These are phyloP conservation scores for Ambrosia artemisiifolia DNA, from an alignment of 129 eudicot genomes.

Conservation along the genomic window DNA sequence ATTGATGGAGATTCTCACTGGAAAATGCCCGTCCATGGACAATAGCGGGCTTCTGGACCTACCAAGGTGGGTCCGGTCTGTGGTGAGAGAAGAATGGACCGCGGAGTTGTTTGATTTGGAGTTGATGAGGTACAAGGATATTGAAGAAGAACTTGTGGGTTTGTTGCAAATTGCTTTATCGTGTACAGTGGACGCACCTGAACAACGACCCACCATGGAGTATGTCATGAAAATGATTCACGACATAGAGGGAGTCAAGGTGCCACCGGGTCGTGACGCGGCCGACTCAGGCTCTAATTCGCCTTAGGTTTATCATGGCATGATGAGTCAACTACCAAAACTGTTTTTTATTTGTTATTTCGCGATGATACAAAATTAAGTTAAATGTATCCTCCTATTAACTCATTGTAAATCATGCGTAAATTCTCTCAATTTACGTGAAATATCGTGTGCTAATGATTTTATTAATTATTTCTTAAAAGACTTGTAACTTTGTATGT, in stretches of 20 bases:
- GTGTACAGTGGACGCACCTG: conserved; percentile 56
- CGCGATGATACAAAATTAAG: neutral
- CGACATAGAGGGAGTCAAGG: conserved; percentile 53
- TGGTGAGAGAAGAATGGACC: conserved; percentile 94
- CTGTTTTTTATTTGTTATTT: conserved; percentile 3
- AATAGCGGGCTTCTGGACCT: conserved; percentile 61
- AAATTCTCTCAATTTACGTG: neutral
- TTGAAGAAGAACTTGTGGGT: conserved; percentile 86
- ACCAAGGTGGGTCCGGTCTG: conserved; percentile 89
- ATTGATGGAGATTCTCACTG: conserved; percentile 77
- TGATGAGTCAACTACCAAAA: conserved; percentile 12
- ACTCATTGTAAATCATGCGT: conserved; percentile 9
- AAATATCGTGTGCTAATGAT: conserved; percentile 1
- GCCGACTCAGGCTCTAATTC: conserved; percentile 49
- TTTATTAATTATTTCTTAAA: neutral
- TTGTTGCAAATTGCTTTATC: conserved; percentile 70
- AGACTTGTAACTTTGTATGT: neutral
- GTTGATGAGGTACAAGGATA: conserved; percentile 77
- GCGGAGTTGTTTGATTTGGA: conserved; percentile 92
- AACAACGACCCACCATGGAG: conserved; percentile 64
- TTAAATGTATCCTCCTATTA: conserved; percentile 11
- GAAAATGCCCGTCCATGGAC: conserved; percentile 63
- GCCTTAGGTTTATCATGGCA: conserved; percentile 44
- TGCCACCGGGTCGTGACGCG: conserved; percentile 45
- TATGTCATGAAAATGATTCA: conserved; percentile 68